Evolutionary conservation across 768 basidiomycete genomes (phyloP).

Genomic region (Porphyrellus cyaneotinctus): DNA sequence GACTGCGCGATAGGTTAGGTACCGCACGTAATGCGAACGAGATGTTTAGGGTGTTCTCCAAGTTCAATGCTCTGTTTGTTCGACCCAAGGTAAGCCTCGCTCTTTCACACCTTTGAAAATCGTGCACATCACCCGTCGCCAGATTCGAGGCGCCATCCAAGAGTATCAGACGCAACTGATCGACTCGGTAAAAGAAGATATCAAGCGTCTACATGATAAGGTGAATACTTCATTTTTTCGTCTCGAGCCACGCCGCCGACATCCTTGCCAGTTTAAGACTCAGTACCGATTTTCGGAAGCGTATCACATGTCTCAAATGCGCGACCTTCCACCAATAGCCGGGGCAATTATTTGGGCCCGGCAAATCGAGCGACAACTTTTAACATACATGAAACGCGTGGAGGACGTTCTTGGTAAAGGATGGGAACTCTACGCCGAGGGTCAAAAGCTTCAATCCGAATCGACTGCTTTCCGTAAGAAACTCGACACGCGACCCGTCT

Average conservation of each 20-base stretch:
- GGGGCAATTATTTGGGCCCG: constrained; percentile 98
- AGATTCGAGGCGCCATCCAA: constrained; percentile 98
- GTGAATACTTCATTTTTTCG: constrained; percentile 30
- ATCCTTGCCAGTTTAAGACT: constrained; percentile 71
- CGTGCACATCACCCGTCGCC: background rate
- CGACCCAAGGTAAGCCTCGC: constrained; percentile 71
- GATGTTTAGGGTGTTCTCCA: constrained; percentile 99
- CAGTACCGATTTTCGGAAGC: constrained; percentile 95
- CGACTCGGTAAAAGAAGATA: constrained; percentile 98
- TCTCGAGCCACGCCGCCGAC: background rate
- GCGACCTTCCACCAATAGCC: constrained; percentile 96
- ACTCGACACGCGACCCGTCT: constrained; percentile 90
- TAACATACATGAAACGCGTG: constrained; percentile 97
- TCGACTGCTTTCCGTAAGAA: constrained; percentile 90
- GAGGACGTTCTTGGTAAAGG: constrained; percentile 98
- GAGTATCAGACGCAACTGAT: constrained; percentile 99
- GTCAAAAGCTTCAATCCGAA: constrained; percentile 94
- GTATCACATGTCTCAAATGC: constrained; percentile 98
- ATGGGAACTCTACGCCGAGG: constrained; percentile 99
- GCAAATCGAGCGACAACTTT: constrained; percentile 96
- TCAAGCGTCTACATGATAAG: constrained; percentile 92
- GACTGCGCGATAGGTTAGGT: constrained; percentile 85
- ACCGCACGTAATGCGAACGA: constrained; percentile 97
- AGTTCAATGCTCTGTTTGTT: constrained; percentile 96
- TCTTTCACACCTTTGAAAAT: background rate